Evolutionary conservation across 352 stramenopile genomes (phyloP), one percentile per base, ranked within the genome.

Genomic region (Lagenidium giganteum): DNA sequence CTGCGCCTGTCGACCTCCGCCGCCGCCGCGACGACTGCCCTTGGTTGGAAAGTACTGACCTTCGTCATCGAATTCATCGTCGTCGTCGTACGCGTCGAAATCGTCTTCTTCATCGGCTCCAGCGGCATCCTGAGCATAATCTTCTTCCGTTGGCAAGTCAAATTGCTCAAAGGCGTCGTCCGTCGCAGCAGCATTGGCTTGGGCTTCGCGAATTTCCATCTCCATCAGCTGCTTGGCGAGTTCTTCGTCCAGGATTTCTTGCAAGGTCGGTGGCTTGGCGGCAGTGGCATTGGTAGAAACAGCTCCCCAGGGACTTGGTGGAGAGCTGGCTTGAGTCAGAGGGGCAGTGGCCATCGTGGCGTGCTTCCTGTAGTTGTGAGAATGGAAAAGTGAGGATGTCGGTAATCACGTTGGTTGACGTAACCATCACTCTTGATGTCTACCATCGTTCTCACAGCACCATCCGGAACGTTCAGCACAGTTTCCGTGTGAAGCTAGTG

Each of bases 231-330:
- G 57, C 13, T 47, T 43, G 3, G 70, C 69, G 23, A 86, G 45
- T 42, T 81, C 67, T 45, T 81, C 72, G 51, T 86, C 72, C 60
- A 83, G 72, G 48, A 86, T 81, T 39, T 86, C 64, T 59, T 81
- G 72, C 23, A 83, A 54, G 22, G 45, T 79, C 11, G 54, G 54
- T 24, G 34, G 46, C 29, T 20, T 31, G 26, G 16, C 14, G 23
- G 21, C 14, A 4, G 27, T 38, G 28, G 42, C 27, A 12, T 32
- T 12, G 7, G 36, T 16, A 8, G 25, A 33, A 14, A 43, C 5
- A 32, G 14, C 16, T 6, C 5, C 38, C 38, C 38, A 45, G 8
- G 38, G 38, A 41, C 17, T 21, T 14, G 42, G 5, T 22, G 40
- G 8, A 12, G 33, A 18, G 11, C 27, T 1, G 18, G 41, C 36